phyloP scores from a whole-genome alignment of 306 rosid genomes.

The Vigna angularis region DNA sequence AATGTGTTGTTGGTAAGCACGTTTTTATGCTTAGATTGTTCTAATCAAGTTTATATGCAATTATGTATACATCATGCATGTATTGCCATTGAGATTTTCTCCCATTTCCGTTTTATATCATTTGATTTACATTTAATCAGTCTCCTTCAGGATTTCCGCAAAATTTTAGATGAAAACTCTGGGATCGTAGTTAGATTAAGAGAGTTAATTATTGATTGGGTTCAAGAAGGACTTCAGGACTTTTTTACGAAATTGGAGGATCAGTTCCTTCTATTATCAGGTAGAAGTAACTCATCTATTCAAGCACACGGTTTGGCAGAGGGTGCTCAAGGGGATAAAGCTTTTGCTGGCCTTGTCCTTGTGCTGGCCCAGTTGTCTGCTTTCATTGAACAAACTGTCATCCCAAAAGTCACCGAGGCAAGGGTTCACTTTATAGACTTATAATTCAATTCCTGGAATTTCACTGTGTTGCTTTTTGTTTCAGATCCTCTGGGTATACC shows the following conservation, averaged over 20 bases:
- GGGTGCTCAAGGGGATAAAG: slow-evolving; percentile 72
- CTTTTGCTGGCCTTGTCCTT: slow-evolving; percentile 78
- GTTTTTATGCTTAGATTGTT: slow-evolving; percentile 41
- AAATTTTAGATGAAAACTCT: slow-evolving; percentile 69
- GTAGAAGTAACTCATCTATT: slow-evolving; percentile 64
- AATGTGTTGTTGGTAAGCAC: slow-evolving; percentile 72
- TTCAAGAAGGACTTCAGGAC: slow-evolving; percentile 93
- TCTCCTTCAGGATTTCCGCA: slow-evolving; percentile 76
- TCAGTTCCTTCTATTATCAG: slow-evolving; percentile 67
- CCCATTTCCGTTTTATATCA: slow-evolving; percentile 25
- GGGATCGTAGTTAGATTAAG: slow-evolving; percentile 67
- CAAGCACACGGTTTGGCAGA: slow-evolving; percentile 65
- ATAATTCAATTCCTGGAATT: slow-evolving; percentile 30
- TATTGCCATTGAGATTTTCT: slow-evolving; percentile 18
- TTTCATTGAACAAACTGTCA: slow-evolving; percentile 87
- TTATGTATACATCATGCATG: slow-evolving; percentile 5
- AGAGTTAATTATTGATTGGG: slow-evolving; percentile 74
- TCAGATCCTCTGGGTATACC: slow-evolving; percentile 37
- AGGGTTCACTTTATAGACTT: slow-evolving; percentile 46
- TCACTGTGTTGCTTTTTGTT: slow-evolving; percentile 34
- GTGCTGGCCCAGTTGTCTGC: slow-evolving; percentile 90
- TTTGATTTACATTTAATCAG: slow-evolving; percentile 42
- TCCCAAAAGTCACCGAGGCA: slow-evolving; percentile 92
- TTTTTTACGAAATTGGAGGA: slow-evolving; percentile 81
- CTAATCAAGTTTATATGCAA: slow-evolving; percentile 16